Base-by-base conservation (phyloP, 1,284 basidiomycete genomes). In the Wolfiporia cocos region DNA sequence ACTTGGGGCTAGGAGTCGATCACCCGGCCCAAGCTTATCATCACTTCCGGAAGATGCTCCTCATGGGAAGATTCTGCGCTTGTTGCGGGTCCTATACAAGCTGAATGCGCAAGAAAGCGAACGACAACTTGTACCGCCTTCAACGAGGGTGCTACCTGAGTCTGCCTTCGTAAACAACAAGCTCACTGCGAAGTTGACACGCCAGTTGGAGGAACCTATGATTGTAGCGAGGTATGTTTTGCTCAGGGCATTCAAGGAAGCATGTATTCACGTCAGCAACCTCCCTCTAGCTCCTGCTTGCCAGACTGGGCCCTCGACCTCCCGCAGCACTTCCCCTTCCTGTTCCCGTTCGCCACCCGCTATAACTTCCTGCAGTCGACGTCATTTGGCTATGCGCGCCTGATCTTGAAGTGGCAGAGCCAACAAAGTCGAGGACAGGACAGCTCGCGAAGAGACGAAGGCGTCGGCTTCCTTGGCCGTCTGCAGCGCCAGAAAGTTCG, bases 191-290 rank as follows among this genome's bases (percentile, higher is more conserved):
- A 99, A 99, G 65, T 76, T 99, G 28, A 94, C 92, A n/a, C 79
- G 96, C 30, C 96, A 99, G 62, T 65, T 99, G 28, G 95, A 99
- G 55, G 96, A 99, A 63, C 92, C 92, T 0, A 96, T 99, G 91
- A 95, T 99, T 50, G 89, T 99, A 30, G 96, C 95, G 1, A 95
- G 89, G 89, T 89, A 53, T 48, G 69, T 51, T 40, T 21, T 18
- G 3, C n/a, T n/a, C n/a, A n/a, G n/a, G n/a, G n/a, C 44, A 41
- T 18, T 46, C 35, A 42, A 1, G 14, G n/a, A n/a, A n/a, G n/a
- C n/a, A n/a, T n/a, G n/a, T n/a, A n/a, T n/a, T n/a, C n/a, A n/a
- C n/a, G n/a, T 32, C 29, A 19, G 30, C 41, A 10, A 12, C 9
- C 36, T 12, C 5, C 19, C 2, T 35, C 17, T 21, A 92, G 94